These are phyloP conservation scores for Malus hybrid DNA, from an alignment of 331 rosid species.

Conservation along the genomic window DNA sequence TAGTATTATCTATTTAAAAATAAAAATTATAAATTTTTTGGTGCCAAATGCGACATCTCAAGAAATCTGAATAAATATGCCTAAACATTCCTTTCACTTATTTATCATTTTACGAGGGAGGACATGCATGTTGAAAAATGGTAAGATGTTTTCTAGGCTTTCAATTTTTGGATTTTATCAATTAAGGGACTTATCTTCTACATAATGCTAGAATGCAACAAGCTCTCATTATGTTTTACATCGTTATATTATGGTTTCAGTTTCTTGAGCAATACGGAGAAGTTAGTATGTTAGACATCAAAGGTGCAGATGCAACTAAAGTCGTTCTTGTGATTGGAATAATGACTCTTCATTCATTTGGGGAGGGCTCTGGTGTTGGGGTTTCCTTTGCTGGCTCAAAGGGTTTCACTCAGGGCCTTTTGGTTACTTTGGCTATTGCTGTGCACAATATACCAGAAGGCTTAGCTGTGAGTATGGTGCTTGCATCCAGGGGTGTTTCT, in stretches of 20 bases:
- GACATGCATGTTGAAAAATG: neutral
- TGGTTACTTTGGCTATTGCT: conserved; percentile 97
- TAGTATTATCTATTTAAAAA: neutral
- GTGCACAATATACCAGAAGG: conserved; percentile 99
- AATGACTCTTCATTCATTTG: conserved; percentile 98
- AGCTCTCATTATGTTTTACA: conserved; percentile 16
- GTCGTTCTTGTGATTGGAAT: conserved; percentile 96
- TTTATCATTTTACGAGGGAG: neutral
- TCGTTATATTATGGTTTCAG: conserved; percentile 40
- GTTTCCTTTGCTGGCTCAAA: conserved; percentile 98
- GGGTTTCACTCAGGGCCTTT: conserved; percentile 95
- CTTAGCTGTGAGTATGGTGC: conserved; percentile 97
- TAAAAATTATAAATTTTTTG: neutral
- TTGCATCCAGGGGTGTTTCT: conserved; percentile 96
- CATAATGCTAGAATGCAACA: neutral
- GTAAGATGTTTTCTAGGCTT: neutral
- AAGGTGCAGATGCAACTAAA: conserved; percentile 96
- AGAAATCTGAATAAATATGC: neutral
- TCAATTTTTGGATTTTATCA: neutral
- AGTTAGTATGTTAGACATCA: conserved; percentile 96
- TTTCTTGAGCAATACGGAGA: conserved; percentile 93
- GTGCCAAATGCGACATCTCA: neutral
- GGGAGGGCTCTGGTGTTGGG: conserved; percentile 99
- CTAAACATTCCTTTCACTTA: neutral
- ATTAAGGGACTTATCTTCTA: neutral